Base-by-base conservation (phyloP, 1,139 yeast genomes). In the Pichia sp. region DNA sequence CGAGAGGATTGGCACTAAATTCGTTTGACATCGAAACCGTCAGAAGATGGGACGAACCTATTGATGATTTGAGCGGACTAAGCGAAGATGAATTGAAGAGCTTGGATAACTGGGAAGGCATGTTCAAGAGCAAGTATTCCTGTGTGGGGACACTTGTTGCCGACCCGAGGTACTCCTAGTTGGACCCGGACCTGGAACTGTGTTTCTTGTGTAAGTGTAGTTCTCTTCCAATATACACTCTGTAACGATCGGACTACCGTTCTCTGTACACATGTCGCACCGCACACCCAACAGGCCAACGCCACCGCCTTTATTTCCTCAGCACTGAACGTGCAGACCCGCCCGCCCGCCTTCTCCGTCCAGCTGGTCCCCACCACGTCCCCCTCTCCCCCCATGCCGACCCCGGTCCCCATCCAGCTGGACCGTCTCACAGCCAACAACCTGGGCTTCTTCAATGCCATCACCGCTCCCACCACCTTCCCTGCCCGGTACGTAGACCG, bases 1-100 rank as follows among this genome's bases (percentile, higher is more conserved):
- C 95, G 3, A 72, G 98, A 56, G 98, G 98, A 0, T 75, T 92
- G 53, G 97, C 97, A 1, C 73, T 79, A 60, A 92, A 90, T 66
- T 85, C 96, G 32, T 92, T 92, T 68, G 97, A 92, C 45, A 22
- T 47, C 47, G 67, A 67, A 3, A 70, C 74, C 48, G 71, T 85
- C 40, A 79, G 76, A 42, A 73, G 77, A 15, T 69, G 82, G 63
- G 82, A 78, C 52, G 70, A 80, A 53, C 94, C 95, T 13, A 76
- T 92, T 56, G 98, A 92, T 61, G 68, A 68, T 15, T 72, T 92
- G 53, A 62, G 67, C 0, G 92, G 80, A 54, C 74, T 92, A 57
- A 68, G 73, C 1, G 70, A 69, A 12, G 75, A 73, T n/a, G 96
- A 90, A 56, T 57, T 59, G 43, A 83, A 79, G 48, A 74, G 94